These are phyloP conservation scores for Gossypium sturtianum DNA, from an alignment of 345 rosid genomes.

Conservation along the genomic window DNA sequence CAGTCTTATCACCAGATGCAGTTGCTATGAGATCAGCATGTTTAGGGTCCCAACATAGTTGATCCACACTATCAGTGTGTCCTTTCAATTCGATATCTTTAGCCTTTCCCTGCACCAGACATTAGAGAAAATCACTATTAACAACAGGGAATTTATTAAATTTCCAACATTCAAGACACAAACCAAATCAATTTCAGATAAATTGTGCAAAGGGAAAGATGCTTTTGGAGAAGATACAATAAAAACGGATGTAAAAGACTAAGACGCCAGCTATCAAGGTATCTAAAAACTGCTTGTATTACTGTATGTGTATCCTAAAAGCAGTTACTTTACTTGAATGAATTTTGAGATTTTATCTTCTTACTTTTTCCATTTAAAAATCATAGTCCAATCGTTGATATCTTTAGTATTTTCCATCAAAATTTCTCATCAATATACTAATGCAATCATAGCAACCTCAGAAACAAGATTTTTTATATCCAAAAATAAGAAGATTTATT, in stretches of 20 bases:
- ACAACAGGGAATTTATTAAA: background rate
- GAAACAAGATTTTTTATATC: background rate
- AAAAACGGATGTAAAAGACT: background rate
- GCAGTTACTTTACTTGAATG: background rate
- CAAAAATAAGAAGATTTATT: background rate
- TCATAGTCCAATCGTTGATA: background rate
- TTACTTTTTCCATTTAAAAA: background rate
- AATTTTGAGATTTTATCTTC: background rate
- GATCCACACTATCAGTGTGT: conserved; percentile 98
- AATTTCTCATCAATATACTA: background rate
- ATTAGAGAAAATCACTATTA: background rate
- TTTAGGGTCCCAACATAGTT: conserved; percentile 98
- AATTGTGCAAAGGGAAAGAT: background rate
- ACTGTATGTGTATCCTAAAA: background rate
- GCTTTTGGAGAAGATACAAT: background rate
- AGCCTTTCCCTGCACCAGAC: conserved; percentile 53
- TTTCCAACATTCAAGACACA: conserved; percentile 14
- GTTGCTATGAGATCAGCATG: conserved; percentile 92
- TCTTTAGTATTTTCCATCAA: background rate
- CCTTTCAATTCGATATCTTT: conserved; percentile 93
- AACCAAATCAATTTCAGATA: background rate
- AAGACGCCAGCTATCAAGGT: background rate
- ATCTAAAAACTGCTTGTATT: background rate
- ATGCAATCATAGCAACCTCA: background rate
- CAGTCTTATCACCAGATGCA: conserved; percentile 94